Percentiles rank a stretch among this genome's conserved stretches.
Evolutionary conservation across 2,329 filamentous ascomycete genomes (phyloP).

Genomic region (Nigrospora sphaerica): DNA sequence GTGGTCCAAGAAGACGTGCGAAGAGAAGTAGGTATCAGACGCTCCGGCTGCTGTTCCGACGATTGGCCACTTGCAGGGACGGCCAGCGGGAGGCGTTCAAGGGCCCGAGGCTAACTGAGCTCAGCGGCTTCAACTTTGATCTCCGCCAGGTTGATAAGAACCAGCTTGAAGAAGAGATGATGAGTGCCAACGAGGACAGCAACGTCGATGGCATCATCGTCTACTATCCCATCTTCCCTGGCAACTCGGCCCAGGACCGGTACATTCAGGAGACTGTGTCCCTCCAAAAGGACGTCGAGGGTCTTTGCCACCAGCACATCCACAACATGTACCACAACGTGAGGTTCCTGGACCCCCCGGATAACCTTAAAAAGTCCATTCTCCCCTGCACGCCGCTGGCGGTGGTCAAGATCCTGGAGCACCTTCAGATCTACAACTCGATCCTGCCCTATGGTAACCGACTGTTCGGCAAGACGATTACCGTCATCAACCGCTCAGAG

Average conservation of each 20-base stretch:
- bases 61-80: neutral
- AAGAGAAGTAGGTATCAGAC: slow-evolving; percentile 71
- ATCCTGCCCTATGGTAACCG: slow-evolving; percentile 90
- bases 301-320: slow-evolving; percentile 85
- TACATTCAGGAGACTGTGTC: slow-evolving; percentile 94
- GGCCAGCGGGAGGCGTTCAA: too few relatives aligned
- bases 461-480: slow-evolving; percentile 88
- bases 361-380: slow-evolving; percentile 79
- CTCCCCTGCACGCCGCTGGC: slow-evolving; percentile 93
- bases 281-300: slow-evolving; percentile 89
- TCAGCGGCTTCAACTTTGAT: slow-evolving; percentile 82
- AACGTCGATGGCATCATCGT: slow-evolving; percentile 85
- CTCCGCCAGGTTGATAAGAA: slow-evolving; percentile 81
- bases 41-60: neutral
- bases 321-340: slow-evolving; percentile 99
- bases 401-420: slow-evolving; percentile 93
- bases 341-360: slow-evolving; percentile 77
- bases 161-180: slow-evolving; percentile 80
- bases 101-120: slow-evolving; percentile 6
- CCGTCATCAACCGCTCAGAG: slow-evolving; percentile 92
- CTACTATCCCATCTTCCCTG: slow-evolving; percentile 92
- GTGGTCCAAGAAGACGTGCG: slow-evolving; percentile 94
- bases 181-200: slow-evolving; percentile 73
- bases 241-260: slow-evolving; percentile 77
- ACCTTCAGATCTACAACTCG: slow-evolving; percentile 93